Percentiles rank a stretch among this genome's conserved stretches.
Conservation (phyloP, 83 land plant species). For the Diphasiastrum complanatum region DNA sequence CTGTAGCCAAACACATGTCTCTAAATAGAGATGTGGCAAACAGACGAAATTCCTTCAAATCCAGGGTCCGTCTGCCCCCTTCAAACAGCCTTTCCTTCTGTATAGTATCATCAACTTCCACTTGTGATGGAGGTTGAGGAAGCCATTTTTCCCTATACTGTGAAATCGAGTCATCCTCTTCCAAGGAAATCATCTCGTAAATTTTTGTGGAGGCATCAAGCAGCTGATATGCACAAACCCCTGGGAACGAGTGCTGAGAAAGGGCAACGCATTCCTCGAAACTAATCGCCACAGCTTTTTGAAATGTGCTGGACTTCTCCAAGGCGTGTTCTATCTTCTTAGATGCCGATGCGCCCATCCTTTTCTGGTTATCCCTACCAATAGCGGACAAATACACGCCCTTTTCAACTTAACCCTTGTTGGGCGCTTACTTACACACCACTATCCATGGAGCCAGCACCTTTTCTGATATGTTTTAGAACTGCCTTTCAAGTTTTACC, state of each 20-base stretch:
- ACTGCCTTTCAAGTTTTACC: too few species aligned
- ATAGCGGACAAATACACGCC: too few species aligned
- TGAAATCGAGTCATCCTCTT: constrained; percentile 14
- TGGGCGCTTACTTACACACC: too few species aligned
- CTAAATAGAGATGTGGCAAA: constrained; percentile 22
- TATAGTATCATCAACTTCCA: constrained; percentile 22
- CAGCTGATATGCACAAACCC: constrained; percentile 62
- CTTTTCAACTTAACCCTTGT: too few species aligned
- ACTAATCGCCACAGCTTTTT: constrained; percentile 39
- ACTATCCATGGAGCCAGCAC: too few species aligned
- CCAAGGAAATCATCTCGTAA: constrained; percentile 5
- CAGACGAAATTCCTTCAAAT: constrained; percentile 10
- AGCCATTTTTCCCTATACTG: constrained; percentile 25
- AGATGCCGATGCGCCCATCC: constrained; percentile 58
- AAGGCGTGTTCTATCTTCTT: constrained; percentile 34
- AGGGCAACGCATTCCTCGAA: constrained; percentile 43
- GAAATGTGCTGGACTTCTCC: constrained; percentile 34
- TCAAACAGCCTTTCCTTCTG: constrained; percentile 8
- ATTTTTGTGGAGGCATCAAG: constrained; percentile 8
- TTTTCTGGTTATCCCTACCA: neutral
- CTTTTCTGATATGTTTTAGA: too few species aligned
- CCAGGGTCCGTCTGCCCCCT: constrained; percentile 16
- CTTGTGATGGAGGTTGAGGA: constrained; percentile 26
- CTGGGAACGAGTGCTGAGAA: constrained; percentile 50
- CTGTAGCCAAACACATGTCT: constrained; percentile 26